Percentiles rank a stretch among this genome's conserved stretches.
Evolutionary conservation across 2,329 filamentous ascomycete genomes (phyloP).

Genomic region (Pseudohalonectria lignicola): DNA sequence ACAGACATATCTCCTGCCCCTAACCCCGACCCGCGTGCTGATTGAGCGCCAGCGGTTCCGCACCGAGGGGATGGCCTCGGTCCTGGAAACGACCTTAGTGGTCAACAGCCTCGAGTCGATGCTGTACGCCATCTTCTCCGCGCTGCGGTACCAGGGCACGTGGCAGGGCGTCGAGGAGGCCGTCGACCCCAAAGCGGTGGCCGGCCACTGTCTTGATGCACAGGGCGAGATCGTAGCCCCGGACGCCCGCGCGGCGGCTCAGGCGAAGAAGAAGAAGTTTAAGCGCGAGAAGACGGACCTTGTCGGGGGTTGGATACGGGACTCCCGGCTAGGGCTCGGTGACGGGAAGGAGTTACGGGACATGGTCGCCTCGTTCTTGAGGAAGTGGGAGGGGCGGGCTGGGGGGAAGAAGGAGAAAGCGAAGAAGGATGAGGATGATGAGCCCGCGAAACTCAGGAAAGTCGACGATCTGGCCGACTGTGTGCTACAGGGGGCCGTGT

Average conservation of each 20-base stretch:
- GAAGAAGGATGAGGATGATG: neutral
- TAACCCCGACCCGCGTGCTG: constrained; percentile 56
- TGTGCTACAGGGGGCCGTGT: constrained; percentile 66
- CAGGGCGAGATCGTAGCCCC: neutral
- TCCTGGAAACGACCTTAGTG: constrained; percentile 73
- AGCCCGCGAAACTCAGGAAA: constrained; percentile 31
- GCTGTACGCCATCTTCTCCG: constrained; percentile 59
- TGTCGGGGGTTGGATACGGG: constrained; percentile 5
- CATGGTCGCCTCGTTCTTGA: constrained; percentile 7
- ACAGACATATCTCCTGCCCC: constrained; percentile 25
- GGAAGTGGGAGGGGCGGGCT: constrained; percentile 4
- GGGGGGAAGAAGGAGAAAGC: constrained; percentile 5
- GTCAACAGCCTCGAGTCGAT: constrained; percentile 78
- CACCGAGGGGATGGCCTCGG: constrained; percentile 48
- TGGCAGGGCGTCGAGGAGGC: constrained; percentile 34
- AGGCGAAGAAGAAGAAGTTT: constrained; percentile 14
- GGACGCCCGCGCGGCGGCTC: constrained; percentile 22
- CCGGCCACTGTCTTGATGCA: neutral
- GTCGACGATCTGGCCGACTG: constrained; percentile 76
- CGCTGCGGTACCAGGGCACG: constrained; percentile 32
- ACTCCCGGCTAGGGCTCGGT: neutral
- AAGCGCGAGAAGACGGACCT: constrained; percentile 13
- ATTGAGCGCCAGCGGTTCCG: constrained; percentile 56
- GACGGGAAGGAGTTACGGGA: neutral
- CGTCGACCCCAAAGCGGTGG: constrained; percentile 30